A percentile compares a stretch with the other conserved stretches of the same genome.
Evolutionary conservation across 306 rosid species (phyloP).

Genomic region (Citrullus colocynthis): DNA sequence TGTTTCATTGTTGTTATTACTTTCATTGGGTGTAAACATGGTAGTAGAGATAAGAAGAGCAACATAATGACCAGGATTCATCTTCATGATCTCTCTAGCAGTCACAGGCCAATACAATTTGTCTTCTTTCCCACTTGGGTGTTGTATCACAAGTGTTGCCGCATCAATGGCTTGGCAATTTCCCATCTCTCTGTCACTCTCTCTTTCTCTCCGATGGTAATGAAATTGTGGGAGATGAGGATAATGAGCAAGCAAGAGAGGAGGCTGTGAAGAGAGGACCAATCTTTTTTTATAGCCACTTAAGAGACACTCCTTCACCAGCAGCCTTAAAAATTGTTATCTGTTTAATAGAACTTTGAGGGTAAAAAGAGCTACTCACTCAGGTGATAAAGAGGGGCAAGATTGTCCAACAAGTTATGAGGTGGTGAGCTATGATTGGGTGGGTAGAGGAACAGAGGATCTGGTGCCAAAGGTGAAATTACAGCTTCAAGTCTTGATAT

Average conservation of each 20-base stretch:
- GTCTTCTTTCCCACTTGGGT: constrained; percentile 82
- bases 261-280: constrained; percentile 1
- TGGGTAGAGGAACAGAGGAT: constrained; percentile 12
- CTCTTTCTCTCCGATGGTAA: neutral
- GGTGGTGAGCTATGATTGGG: constrained; percentile 10
- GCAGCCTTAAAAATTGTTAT: constrained; percentile 9
- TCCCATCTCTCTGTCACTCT: constrained; percentile 40
- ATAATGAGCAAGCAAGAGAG: constrained; percentile 6
- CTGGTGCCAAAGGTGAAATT: constrained; percentile 11
- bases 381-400: constrained; percentile 6
- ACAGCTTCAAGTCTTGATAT: constrained; percentile 9
- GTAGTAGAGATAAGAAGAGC: constrained; percentile 92
- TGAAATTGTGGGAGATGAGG: constrained; percentile 3
- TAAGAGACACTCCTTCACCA: neutral
- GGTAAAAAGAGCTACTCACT: neutral
- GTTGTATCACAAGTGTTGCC: constrained; percentile 75
- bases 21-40: constrained; percentile 38
- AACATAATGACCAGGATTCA: constrained; percentile 86
- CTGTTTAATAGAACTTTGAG: neutral
- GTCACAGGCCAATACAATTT: constrained; percentile 58
- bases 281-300: constrained; percentile 14
- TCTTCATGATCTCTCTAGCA: constrained; percentile 79
- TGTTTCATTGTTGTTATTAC: constrained; percentile 2
- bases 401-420: constrained; percentile 12
- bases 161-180: constrained; percentile 98